phyloP scores from a whole-genome alignment of 345 rosid genomes.

The Lepidium aucheri region DNA sequence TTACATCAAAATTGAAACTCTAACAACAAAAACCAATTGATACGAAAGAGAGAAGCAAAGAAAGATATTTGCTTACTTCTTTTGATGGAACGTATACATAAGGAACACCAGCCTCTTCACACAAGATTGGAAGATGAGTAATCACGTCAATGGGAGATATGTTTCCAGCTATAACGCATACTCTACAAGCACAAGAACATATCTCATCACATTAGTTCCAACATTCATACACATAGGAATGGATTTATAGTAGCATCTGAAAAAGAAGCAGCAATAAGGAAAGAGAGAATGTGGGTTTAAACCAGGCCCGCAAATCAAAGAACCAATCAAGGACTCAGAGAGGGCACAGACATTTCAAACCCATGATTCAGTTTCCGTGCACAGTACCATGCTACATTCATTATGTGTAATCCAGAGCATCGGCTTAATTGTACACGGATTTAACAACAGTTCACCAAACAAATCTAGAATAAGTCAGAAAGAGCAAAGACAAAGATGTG shows the following conservation, averaged over 20 bases:
- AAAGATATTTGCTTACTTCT: constrained; percentile 47
- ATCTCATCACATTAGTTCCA: background rate
- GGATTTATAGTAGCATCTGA: background rate
- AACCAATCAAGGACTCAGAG: constrained; percentile 18
- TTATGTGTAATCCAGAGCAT: constrained; percentile 39
- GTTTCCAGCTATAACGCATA: constrained; percentile 94
- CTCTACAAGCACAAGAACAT: constrained; percentile 25
- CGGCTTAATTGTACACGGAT: constrained; percentile 37
- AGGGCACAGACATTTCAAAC: constrained; percentile 35
- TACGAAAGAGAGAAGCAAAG: background rate
- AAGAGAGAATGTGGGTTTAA: constrained; percentile 4
- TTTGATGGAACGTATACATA: constrained; percentile 81
- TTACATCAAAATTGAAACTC: background rate
- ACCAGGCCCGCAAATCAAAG: constrained; percentile 28
- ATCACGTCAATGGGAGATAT: constrained; percentile 97
- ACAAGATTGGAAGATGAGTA: constrained; percentile 85
- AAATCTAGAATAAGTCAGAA: background rate
- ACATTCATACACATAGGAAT: background rate
- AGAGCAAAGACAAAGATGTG: background rate
- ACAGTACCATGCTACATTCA: constrained; percentile 60
- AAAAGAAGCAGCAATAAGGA: background rate
- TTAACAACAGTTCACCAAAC: background rate
- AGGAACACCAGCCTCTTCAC: constrained; percentile 82
- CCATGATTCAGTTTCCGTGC: constrained; percentile 30
- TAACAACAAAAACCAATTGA: background rate